These are phyloP conservation scores for Podosphaera fusca DNA, from an alignment of 2,329 filamentous ascomycete genomes.

Conservation along the genomic window DNA sequence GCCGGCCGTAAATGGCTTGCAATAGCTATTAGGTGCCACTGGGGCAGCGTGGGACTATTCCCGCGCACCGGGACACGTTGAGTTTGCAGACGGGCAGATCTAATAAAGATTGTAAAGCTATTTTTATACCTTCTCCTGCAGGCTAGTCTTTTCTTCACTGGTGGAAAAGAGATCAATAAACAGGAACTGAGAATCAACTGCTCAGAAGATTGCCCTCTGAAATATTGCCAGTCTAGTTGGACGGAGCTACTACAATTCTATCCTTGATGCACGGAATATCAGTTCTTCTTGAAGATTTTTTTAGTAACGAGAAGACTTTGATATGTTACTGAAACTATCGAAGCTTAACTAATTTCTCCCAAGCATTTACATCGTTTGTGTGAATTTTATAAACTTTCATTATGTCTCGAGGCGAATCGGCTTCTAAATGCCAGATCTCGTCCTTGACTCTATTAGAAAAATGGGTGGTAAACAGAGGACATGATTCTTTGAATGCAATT, in stretches of 20 bases:
- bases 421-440: constrained; percentile 3
- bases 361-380: neutral
- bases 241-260: neutral
- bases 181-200: neutral
- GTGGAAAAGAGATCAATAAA: neutral
- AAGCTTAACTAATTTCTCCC: neutral
- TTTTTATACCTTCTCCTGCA: neutral
- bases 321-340: neutral
- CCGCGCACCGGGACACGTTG: constrained; percentile 28
- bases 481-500: constrained; percentile 55
- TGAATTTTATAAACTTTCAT: neutral
- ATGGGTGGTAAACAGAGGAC: constrained; percentile 32
- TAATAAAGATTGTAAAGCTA: neutral
- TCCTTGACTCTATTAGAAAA: constrained; percentile 25
- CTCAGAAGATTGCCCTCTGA: neutral
- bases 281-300: too few relatives aligned
- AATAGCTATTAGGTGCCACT: constrained; percentile 30
- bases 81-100: neutral
- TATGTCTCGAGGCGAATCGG: constrained; percentile 1
- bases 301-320: too few relatives aligned
- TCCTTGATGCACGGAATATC: neutral
- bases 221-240: neutral
- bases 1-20: constrained; percentile 29
- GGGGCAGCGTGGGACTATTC: constrained; percentile 34
- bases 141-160: neutral